Evolutionary conservation across 169 alveolate genomes (phyloP).

Genomic region (Plasmodium gonderi): DNA sequence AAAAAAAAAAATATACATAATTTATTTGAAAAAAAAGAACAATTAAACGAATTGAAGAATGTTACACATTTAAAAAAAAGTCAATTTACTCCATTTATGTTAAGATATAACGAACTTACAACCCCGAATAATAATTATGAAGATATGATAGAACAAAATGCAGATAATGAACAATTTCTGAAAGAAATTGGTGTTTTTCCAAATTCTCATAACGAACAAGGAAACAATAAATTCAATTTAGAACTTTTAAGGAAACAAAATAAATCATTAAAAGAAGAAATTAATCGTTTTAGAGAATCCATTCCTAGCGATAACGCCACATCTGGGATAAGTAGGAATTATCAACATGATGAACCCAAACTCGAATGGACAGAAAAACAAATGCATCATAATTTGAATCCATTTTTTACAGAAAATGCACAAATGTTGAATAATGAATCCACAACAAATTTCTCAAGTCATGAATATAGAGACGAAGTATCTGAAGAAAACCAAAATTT

Average conservation of each 20-base stretch:
- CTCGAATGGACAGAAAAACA: not conserved
- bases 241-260: constrained; percentile 28
- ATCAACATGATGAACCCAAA: not conserved
- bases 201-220: not conserved
- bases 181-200: constrained; percentile 13
- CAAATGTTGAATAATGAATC: not conserved
- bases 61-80: constrained; percentile 28
- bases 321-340: not conserved
- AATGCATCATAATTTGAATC: not conserved
- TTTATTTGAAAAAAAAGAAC: constrained; percentile 55
- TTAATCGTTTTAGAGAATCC: constrained; percentile 8
- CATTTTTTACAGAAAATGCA: not conserved
- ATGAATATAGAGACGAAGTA: not conserved
- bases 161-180: constrained; percentile 23
- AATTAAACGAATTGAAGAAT: constrained; percentile 18
- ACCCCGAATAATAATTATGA: constrained; percentile 40
- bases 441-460: not conserved
- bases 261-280: constrained; percentile 48
- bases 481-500: not conserved
- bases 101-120: constrained; percentile 29
- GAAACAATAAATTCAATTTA: not conserved
- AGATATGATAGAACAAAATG: constrained; percentile 53
- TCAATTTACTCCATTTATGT: constrained; percentile 14
- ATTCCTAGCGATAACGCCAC: not conserved
- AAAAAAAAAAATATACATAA: constrained; percentile 64